Conservation (phyloP, 352 stramenopile species). For the Discostella stelligera region DNA sequence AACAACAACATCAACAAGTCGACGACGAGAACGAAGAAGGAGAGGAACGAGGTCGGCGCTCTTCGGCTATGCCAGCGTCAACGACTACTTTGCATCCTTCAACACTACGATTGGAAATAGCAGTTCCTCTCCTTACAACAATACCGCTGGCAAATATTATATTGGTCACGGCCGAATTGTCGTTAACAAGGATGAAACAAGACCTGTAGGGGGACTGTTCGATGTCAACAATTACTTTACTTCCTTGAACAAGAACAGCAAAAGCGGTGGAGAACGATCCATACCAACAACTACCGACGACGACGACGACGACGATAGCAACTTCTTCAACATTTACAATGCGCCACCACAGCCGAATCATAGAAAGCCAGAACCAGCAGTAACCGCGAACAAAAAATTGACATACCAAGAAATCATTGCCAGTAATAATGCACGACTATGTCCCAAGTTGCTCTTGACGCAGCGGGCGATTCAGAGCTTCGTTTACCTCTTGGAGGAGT, state of each 20-base stretch:
- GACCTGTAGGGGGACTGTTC: constrained; percentile 7
- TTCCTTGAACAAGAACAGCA: constrained; percentile 16
- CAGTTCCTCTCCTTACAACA: background rate
- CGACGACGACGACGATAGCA: background rate
- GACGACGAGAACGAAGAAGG: background rate
- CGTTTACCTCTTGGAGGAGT: constrained; percentile 64
- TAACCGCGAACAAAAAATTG: background rate
- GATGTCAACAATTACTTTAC: constrained; percentile 37
- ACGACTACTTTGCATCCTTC: constrained; percentile 45
- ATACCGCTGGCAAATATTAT: constrained; percentile 7
- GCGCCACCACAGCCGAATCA: background rate
- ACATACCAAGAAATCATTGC: constrained; percentile 34
- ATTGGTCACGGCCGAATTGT: constrained; percentile 3
- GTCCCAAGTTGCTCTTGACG: constrained; percentile 61
- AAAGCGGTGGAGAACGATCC: background rate
- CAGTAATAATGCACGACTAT: constrained; percentile 40
- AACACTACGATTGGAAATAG: background rate
- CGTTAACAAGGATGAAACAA: background rate
- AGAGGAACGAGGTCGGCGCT: background rate
- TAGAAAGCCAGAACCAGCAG: background rate
- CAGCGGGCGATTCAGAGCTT: constrained; percentile 78
- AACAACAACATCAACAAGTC: background rate
- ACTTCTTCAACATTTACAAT: background rate
- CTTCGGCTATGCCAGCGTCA: constrained; percentile 19
- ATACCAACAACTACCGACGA: constrained; percentile 7